These are phyloP conservation scores for Aegilops speltoides DNA, from an alignment of 176 grass and related monocot genomes.

Conservation along the genomic window DNA sequence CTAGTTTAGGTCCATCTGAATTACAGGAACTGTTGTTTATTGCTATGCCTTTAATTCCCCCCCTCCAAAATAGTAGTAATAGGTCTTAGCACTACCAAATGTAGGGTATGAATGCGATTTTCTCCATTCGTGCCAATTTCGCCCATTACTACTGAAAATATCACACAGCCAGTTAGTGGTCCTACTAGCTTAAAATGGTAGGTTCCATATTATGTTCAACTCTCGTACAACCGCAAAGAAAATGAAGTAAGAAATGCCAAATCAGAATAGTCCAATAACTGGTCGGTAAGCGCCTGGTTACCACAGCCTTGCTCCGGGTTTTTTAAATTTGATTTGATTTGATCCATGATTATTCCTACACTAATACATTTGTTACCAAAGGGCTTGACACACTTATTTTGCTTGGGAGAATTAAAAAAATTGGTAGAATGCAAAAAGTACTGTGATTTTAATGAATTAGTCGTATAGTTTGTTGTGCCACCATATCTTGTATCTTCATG, in stretches of 20 bases:
- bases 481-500: neutral
- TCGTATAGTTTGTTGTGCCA: neutral
- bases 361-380: neutral
- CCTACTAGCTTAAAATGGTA: neutral
- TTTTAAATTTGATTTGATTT: neutral
- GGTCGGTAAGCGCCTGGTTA: neutral
- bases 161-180: neutral
- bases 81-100: neutral
- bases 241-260: neutral
- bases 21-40: neutral
- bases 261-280: neutral
- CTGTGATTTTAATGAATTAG: neutral
- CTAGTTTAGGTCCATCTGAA: conserved; percentile 21
- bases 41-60: too few relatives aligned
- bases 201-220: neutral
- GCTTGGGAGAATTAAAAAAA: neutral
- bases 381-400: neutral
- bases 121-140: neutral
- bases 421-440: neutral
- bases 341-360: neutral
- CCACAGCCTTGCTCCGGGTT: neutral
- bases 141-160: neutral
- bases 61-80: neutral
- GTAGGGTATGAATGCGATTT: neutral
- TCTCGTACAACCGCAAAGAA: neutral